Evolutionary conservation across 352 stramenopile genomes (phyloP).

Genomic region (Globisporangium takayamanum): DNA sequence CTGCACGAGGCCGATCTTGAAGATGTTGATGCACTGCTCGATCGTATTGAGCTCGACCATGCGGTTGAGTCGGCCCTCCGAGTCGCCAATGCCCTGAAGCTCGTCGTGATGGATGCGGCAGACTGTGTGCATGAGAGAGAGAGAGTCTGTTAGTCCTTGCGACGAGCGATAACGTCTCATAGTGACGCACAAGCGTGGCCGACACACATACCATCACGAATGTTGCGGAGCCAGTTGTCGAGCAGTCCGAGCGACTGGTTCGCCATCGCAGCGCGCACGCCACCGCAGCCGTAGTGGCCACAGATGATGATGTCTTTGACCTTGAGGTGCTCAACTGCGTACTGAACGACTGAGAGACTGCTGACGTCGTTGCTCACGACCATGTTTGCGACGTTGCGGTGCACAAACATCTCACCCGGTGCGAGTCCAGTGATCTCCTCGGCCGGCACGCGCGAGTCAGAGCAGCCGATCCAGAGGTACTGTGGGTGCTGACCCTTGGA

Average conservation of each 20-base stretch:
- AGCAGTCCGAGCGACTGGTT: conserved; percentile 35
- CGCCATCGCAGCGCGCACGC: conserved; percentile 48
- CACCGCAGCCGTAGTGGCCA: conserved; percentile 86
- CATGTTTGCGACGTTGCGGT: conserved; percentile 86
- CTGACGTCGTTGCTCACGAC: conserved; percentile 74
- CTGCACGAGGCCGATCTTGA: conserved; percentile 87
- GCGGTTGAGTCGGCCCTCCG: conserved; percentile 66
- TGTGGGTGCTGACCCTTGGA: conserved; percentile 77
- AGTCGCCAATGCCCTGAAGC: conserved; percentile 73
- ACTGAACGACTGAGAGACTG: conserved; percentile 59
- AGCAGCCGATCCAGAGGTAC: conserved; percentile 89
- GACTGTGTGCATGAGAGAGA: too few species aligned
- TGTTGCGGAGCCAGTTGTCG: conserved; percentile 77
- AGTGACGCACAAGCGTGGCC: conserved; percentile 53
- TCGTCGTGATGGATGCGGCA: conserved; percentile 88
- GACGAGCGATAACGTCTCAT: too few species aligned
- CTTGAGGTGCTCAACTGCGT: conserved; percentile 72
- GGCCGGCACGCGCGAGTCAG: conserved; percentile 80
- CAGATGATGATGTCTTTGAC: conserved; percentile 86
- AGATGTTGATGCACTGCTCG: conserved; percentile 89
- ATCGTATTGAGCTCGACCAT: conserved; percentile 87
- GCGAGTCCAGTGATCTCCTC: conserved; percentile 84
- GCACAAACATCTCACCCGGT: conserved; percentile 86
- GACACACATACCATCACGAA: too few species aligned
- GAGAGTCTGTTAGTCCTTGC: too few species aligned